These are phyloP conservation scores for Selenicereus undatus DNA, from an alignment of 148 eudicot species.

Conservation along the genomic window DNA sequence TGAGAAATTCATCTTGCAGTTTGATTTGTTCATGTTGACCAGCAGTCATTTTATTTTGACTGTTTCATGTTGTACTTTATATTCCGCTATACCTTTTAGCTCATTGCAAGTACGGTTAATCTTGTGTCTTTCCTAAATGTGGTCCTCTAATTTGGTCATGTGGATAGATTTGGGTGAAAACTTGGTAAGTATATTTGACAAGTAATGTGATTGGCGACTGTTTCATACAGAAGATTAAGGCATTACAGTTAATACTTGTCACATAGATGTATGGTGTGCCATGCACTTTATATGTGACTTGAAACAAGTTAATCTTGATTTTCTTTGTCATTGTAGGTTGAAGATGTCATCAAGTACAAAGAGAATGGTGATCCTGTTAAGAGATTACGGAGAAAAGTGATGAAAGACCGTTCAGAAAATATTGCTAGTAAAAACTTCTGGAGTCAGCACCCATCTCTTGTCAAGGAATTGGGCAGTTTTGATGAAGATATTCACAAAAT, in stretches of 20 bases:
- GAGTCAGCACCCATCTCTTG: conserved; percentile 55
- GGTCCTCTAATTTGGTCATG: neutral
- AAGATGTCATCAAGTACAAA: conserved; percentile 55
- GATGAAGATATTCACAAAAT: conserved; percentile 46
- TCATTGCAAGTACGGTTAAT: neutral
- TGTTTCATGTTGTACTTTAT: neutral
- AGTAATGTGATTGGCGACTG: neutral
- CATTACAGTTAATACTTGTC: neutral
- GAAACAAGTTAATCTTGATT: neutral
- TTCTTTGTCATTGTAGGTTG: conserved; percentile 37
- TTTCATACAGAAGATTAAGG: no score
- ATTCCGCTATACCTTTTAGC: neutral
- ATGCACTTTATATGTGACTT: conserved; percentile 1
- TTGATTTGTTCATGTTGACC: no score
- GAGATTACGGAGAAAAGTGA: conserved; percentile 52
- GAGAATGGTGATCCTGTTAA: conserved; percentile 57
- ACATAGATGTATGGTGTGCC: conserved; percentile 6
- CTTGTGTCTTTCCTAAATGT: neutral
- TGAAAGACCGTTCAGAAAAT: conserved; percentile 48
- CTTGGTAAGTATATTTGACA: neutral
- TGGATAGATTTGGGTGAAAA: neutral
- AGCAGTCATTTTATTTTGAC: no score
- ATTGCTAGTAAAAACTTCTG: conserved; percentile 69
- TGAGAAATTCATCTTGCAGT: no score
- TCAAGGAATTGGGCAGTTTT: conserved; percentile 59